Conservation (phyloP, 179 eudicot genomes). For the Beta macrorhiza region DNA sequence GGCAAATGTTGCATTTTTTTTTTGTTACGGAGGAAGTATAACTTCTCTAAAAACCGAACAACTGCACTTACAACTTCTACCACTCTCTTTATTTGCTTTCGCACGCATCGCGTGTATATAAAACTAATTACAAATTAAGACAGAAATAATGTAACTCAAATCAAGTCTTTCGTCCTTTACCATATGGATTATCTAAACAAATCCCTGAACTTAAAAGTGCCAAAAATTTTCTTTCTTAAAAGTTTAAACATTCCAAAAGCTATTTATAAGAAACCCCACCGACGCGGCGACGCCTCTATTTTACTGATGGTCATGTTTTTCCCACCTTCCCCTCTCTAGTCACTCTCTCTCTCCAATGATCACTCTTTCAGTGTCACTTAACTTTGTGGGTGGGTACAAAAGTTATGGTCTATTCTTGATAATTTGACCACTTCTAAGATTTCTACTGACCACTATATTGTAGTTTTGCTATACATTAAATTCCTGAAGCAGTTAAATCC, state of each 20-base stretch:
- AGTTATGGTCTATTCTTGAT: constrained; percentile 22
- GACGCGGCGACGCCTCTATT: constrained; percentile 15
- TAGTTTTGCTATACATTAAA: constrained; percentile 12
- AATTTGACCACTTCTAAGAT: background rate
- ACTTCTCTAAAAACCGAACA: too few species aligned
- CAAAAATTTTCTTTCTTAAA: background rate
- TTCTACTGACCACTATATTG: background rate
- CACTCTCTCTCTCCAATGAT: constrained; percentile 28
- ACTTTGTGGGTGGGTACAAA: constrained; percentile 10
- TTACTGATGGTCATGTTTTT: constrained; percentile 23
- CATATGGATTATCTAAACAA: background rate
- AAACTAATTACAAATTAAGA: too few species aligned
- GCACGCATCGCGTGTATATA: too few species aligned
- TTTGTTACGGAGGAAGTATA: too few species aligned
- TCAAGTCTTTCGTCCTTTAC: background rate
- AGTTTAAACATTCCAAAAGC: constrained; percentile 10
- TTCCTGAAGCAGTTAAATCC: background rate
- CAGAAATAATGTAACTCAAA: background rate
- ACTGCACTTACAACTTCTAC: too few species aligned
- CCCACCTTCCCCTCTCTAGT: constrained; percentile 9
- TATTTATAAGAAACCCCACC: constrained; percentile 14
- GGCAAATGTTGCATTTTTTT: too few species aligned
- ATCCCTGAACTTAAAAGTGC: constrained; percentile 11
- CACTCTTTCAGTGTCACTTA: constrained; percentile 25
- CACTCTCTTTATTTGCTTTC: too few species aligned